Base-by-base conservation (phyloP, 2,329 filamentous ascomycete species). In the Ambrosiella beaveri region DNA sequence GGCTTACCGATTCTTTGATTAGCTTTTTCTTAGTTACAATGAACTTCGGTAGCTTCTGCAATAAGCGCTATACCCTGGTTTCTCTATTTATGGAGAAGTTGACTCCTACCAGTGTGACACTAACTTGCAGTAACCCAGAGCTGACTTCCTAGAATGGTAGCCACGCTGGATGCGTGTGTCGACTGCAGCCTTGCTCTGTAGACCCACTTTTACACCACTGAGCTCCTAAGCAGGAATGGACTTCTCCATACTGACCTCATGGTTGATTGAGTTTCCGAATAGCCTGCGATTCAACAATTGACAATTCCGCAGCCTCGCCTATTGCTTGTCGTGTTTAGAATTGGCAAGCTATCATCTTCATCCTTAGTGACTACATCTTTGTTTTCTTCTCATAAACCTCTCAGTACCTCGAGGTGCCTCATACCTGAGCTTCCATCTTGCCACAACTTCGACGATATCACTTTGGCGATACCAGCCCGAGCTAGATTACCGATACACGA, bases 161-260 rank as follows among this genome's bases (percentile, higher is more conserved):
- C 11, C 41, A 49, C 41, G 7, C 13, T 56, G 53, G 44, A 41
- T 57, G 58, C 58, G 58, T 60, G 61, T 61, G 54, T 57, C 27
- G 8, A 38, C 59, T 58, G 60, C 57, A 63, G 60, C 60, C 57
- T 60, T 61, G 59, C 49, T 57, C 41, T 59, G 36, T 44, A 12
- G 58, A 17, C 27, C 58, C 55, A 60, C 54, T 57, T 57, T 57
- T 53, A 17, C 51, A 39, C 17, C 49, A 57, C 39, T 19, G 15
- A 60, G 54, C 54, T 54, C n/a, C 49, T 17, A 52, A 15, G 49
- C 54, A 49, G 58, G 54, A 38, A 59, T 17, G 19, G 44, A 56
- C 54, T 37, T 60, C 51, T 59, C 57, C 52, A 55, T 37, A 36
- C 52, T 36, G 47, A 51, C 19, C 27, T 51, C 47, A 51, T 47